Conservation (phyloP, 202 grass and related monocot species). For the Schoenoplectus tabernaemontani region DNA sequence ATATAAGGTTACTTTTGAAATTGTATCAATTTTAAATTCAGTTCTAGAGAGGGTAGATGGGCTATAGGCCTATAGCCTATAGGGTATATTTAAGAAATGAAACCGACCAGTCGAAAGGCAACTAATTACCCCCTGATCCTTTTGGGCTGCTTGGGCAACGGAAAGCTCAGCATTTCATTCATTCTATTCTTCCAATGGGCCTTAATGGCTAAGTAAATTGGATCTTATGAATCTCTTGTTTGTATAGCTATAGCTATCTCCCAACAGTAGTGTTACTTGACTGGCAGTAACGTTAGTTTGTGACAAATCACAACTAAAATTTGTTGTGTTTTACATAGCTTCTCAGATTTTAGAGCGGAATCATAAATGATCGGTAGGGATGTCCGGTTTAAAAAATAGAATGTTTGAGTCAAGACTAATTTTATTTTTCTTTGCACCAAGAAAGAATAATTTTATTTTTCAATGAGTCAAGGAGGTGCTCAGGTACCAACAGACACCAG, state of each 20-base stretch:
- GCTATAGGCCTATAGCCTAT: constrained; percentile 4
- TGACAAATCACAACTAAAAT: neutral
- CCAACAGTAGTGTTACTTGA: neutral
- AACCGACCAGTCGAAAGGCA: constrained; percentile 20
- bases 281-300: too few species aligned
- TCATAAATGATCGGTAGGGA: too few species aligned
- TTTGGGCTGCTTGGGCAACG: constrained; percentile 4
- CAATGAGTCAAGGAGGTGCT: too few species aligned
- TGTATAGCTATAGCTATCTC: neutral
- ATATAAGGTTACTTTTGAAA: neutral
- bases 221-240: neutral
- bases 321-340: neutral
- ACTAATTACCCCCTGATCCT: constrained; percentile 9
- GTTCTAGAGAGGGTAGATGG: neutral
- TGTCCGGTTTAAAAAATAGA: too few species aligned
- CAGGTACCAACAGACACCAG: too few species aligned
- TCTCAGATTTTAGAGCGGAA: too few species aligned
- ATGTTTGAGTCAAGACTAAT: too few species aligned
- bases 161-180: constrained; percentile 3
- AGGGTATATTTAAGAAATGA: constrained; percentile 14
- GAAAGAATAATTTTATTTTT: too few species aligned
- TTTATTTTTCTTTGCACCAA: too few species aligned
- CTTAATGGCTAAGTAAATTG: neutral
- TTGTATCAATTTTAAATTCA: neutral
- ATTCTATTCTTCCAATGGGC: constrained; percentile 17